Base-by-base conservation (phyloP, 2,329 filamentous ascomycete genomes). In the Colletotrichum scovillei region DNA sequence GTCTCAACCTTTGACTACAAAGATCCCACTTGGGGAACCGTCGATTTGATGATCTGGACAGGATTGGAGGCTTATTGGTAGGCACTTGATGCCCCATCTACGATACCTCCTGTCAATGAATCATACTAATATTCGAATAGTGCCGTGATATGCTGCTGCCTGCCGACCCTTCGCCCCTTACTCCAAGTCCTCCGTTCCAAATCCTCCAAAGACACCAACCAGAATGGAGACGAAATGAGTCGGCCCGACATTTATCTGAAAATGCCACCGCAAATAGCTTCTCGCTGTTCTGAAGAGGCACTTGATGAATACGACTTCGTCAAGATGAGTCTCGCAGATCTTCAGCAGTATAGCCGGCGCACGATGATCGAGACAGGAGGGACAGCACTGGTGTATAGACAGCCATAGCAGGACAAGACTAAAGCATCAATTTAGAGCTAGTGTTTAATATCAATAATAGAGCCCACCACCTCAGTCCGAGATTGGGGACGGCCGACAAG, bases 31-130 rank as follows among this genome's bases (percentile, higher is more conserved):
- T 73, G 71, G 71, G 71, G 71, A 14, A 71, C 71, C 2, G 71
- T 73, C 9, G 71, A 73, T 9, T 26, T 73, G 19, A 73, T 73
- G 60, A 73, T 73, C 4, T 73, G 71, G 71, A 73, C 67, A 4
- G 67, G 71, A 19, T 16, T 73, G 19, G 71, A 73, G 28, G 67
- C 56, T 2, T 73, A 73, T 28, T 73, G 67, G 67, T 73, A 57
- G 8, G 67, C 32, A 16, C 3, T 12, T 14, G 4, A 42, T 5
- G 4, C 12, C 16, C 11, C 16, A 1, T 30, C 7, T 8, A 5
- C 1, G 5, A 4, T 16, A 14, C 14, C 11, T 19, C 9, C 3
- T 7, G 3, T 2, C 7, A 24, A 24, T 1, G 24, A 2, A 4
- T 1, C 3, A 16, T 2, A 2, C 32, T 3, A 11, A 16, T 22